Evolutionary conservation across 2,329 filamentous ascomycete species (phyloP).

Genomic region (Hypoxylon sp.): DNA sequence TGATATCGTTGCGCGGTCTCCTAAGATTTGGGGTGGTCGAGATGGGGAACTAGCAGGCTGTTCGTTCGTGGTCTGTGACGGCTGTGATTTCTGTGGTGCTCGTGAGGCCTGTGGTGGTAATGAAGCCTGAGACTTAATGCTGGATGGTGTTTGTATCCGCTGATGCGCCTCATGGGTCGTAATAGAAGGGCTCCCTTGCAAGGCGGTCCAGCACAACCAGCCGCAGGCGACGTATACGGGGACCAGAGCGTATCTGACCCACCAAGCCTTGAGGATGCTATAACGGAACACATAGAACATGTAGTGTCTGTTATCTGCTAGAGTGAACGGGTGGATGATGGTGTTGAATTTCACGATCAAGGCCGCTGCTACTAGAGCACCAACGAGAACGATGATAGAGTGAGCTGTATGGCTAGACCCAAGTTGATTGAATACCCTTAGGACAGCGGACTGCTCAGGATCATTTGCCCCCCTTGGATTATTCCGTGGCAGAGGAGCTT

Average conservation of each 20-base stretch:
- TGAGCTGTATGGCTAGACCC: conserved; percentile 56
- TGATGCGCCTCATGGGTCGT: background rate
- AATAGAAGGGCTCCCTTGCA: conserved; percentile 63
- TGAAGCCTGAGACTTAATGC: background rate
- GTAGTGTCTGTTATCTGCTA: conserved; percentile 97
- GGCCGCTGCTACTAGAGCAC: conserved; percentile 58
- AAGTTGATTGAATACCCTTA: conserved; percentile 47
- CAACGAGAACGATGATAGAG: conserved; percentile 56
- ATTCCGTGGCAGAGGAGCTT: background rate
- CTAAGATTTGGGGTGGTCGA: conserved; percentile 25
- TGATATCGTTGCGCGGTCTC: conserved; percentile 32
- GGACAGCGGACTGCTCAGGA: conserved; percentile 17
- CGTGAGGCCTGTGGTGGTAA: background rate
- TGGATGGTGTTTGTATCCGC: conserved; percentile 41
- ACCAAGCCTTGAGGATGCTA: conserved; percentile 76
- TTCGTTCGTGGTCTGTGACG: conserved; percentile 21
- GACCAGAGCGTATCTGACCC: conserved; percentile 76
- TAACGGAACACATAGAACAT: conserved; percentile 96
- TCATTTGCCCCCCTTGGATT: background rate
- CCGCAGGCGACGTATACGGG: conserved; percentile 79
- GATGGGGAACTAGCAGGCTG: conserved; percentile 46
- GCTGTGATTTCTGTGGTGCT: conserved; percentile 39
- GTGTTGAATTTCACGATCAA: conserved; percentile 84
- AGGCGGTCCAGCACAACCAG: conserved; percentile 76
- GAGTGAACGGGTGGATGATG: conserved; percentile 93